Evolutionary conservation across 352 stramenopile species (phyloP), one percentile per base, ranked within the genome.

Genomic region (Phytophthora cryptogea): DNA sequence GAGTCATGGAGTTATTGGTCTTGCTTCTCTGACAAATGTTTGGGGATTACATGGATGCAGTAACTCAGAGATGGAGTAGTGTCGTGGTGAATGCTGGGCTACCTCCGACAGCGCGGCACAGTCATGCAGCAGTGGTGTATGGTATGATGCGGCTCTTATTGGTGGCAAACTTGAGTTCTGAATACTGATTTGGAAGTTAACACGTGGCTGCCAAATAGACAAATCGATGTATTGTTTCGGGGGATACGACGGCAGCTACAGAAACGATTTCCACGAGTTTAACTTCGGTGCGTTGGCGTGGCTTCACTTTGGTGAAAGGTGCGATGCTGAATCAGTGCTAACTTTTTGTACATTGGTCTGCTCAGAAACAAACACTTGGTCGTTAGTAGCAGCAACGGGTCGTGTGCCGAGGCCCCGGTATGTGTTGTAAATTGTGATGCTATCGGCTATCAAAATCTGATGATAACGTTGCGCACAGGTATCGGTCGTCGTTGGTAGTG

Each of bases 191-290:
- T 16, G 35, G 5, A 7, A 17, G 5, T 8, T 43, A 26, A 43
- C 37, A 16, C 16, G 14, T 9, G 23, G 30, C n/a, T 47, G 6
- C 13, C 45, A 4, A 46, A 49, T 37, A 92, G 86, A 90, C 50
- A 87, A 88, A 33, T 93, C 82, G 5, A 87, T 95, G 78, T 95
- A 80, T 33, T 89, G 94, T 44, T 98, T 97, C 70, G 92, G 93
- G 31, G 93, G 96, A 41, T 99, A 99, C 63, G 96, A 98, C 60
- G 95, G 95, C 14, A 94, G 83, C 62, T 97, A 97, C 62, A 83
- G 93, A 57, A 97, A 92, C 51, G 97, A 99, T 70, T 98, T 99
- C 60, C 94, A 99, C 60, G 90, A 98, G 74, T 99, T 97, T 69
- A 95, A 98, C 62, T 95, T 95, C 55, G 83, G 83, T 91, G 54